phyloP scores from a whole-genome alignment of 164 flowering plant genomes.

The Vitis riparia region DNA sequence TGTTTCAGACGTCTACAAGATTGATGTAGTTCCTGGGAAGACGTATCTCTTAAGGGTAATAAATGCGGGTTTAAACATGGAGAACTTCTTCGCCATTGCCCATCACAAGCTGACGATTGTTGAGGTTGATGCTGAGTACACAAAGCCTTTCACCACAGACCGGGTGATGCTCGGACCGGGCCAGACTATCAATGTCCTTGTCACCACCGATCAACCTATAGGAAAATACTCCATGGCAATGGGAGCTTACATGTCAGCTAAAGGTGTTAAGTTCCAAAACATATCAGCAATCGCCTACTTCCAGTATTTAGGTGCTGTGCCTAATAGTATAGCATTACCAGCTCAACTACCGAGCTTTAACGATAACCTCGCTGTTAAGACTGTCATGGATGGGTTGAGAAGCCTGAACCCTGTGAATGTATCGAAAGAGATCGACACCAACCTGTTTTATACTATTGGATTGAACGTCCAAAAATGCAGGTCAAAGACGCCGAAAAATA shows the following conservation, averaged over 20 bases:
- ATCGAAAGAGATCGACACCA: slow-evolving; percentile 46
- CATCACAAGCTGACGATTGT: slow-evolving; percentile 65
- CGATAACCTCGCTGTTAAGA: slow-evolving; percentile 46
- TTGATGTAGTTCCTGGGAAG: slow-evolving; percentile 58
- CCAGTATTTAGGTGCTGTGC: slow-evolving; percentile 42
- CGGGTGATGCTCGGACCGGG: slow-evolving; percentile 65
- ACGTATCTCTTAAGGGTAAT: slow-evolving; percentile 66
- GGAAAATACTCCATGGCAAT: slow-evolving; percentile 63
- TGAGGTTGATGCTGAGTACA: slow-evolving; percentile 68
- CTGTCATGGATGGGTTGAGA: slow-evolving; percentile 55
- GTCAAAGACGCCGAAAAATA: slow-evolving; percentile 40
- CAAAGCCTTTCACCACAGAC: slow-evolving; percentile 57
- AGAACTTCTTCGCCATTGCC: slow-evolving; percentile 65
- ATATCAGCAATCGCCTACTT: slow-evolving; percentile 46
- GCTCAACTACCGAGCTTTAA: slow-evolving; percentile 51
- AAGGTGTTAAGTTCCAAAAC: slow-evolving; percentile 36
- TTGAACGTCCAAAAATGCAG: slow-evolving; percentile 48
- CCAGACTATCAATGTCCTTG: slow-evolving; percentile 60
- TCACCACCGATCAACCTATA: slow-evolving; percentile 52
- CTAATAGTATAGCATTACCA: slow-evolving; percentile 22
- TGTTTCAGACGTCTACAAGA: slow-evolving; percentile 41
- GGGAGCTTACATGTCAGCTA: slow-evolving; percentile 56
- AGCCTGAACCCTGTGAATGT: slow-evolving; percentile 40
- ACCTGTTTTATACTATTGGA: slow-evolving; percentile 61
- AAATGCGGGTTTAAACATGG: slow-evolving; percentile 58